phyloP scores from a whole-genome alignment of 2,329 filamentous ascomycete species.

The Purpureocillium takamizusanense region DNA sequence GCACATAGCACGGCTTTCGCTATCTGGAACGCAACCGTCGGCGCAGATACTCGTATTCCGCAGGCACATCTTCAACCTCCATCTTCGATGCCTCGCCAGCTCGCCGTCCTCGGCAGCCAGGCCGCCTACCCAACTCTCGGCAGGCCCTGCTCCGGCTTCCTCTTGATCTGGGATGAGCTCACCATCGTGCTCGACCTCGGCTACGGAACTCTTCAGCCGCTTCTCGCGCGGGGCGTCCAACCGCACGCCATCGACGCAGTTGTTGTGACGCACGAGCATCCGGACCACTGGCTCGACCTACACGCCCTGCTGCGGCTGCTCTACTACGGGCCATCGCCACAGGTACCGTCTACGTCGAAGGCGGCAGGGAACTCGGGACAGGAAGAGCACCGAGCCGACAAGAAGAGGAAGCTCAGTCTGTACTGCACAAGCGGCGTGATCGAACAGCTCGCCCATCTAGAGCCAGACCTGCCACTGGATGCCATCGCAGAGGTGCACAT shows the following conservation, averaged over 20 bases:
- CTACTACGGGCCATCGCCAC: neutral
- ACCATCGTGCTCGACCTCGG: conserved; percentile 1
- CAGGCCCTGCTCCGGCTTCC: conserved; percentile 1
- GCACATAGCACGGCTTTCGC: no score
- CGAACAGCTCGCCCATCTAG: neutral
- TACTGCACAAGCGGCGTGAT: neutral
- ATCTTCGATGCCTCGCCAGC: neutral
- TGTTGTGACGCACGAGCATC: conserved; percentile 1
- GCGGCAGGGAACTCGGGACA: no score
- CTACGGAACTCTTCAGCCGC: neutral
- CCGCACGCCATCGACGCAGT: neutral
- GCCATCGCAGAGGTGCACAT: neutral
- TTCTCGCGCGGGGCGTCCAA: neutral
- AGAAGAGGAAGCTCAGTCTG: neutral
- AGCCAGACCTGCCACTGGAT: neutral
- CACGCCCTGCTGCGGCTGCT: conserved; percentile 1
- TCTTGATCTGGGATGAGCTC: neutral
- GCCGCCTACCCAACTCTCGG: neutral
- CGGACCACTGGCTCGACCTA: conserved; percentile 2
- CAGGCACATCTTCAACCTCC: no score
- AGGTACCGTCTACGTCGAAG: no score
- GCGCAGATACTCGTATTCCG: no score
- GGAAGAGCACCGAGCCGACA: neutral
- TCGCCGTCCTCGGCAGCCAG: neutral
- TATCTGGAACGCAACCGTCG: no score